Percentiles rank a stretch among this genome's conserved stretches.
phyloP scores from a whole-genome alignment of 306 rosid genomes.

The Alnus glutinosa region DNA sequence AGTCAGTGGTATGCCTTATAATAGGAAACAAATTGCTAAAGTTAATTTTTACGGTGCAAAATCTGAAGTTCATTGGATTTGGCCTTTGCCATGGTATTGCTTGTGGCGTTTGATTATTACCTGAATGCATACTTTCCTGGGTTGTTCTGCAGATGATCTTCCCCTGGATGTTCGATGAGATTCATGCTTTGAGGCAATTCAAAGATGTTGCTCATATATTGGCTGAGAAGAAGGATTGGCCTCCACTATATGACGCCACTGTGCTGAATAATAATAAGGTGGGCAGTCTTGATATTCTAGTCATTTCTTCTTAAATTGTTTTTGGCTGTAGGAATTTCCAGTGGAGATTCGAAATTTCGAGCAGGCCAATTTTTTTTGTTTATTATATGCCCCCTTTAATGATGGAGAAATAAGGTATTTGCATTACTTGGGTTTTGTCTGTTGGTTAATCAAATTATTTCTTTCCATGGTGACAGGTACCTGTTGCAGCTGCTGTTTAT shows the following conservation, averaged over 20 bases:
- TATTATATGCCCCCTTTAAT: background rate
- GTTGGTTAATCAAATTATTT: background rate
- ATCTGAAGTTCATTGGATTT: background rate
- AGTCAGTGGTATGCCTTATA: background rate
- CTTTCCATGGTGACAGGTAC: constrained; percentile 58
- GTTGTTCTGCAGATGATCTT: constrained; percentile 68
- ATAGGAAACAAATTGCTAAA: background rate
- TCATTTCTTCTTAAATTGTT: constrained; percentile 7
- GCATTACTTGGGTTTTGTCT: background rate
- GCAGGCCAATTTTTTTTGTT: background rate
- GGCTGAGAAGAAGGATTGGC: constrained; percentile 88
- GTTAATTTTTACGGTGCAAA: background rate
- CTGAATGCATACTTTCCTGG: background rate
- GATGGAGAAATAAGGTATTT: constrained; percentile 3
- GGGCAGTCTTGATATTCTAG: constrained; percentile 4
- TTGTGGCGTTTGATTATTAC: background rate
- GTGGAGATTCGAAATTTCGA: background rate
- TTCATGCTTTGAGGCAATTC: constrained; percentile 72
- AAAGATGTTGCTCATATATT: constrained; percentile 74
- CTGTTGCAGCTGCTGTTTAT: constrained; percentile 92
- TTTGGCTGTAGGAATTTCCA: background rate
- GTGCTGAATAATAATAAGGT: constrained; percentile 81
- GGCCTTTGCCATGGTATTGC: background rate
- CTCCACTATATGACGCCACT: constrained; percentile 58
- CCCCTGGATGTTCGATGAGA: constrained; percentile 98